phyloP scores from a whole-genome alignment of 306 rosid species.

The Fagus sylvatica region DNA sequence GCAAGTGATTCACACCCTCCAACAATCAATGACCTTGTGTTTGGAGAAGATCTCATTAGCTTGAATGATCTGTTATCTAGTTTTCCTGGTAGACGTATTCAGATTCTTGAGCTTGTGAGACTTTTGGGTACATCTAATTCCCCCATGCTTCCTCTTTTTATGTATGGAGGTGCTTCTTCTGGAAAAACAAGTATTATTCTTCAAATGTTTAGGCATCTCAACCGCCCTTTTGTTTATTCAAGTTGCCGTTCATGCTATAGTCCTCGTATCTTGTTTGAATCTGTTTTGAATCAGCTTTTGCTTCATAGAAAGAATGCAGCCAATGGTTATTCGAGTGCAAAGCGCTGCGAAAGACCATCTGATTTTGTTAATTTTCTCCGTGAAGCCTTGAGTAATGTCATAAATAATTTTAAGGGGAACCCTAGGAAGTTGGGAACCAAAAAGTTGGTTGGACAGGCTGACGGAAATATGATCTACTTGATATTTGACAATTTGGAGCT shows the following conservation, averaged over 20 bases:
- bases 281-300: slow-evolving; percentile 68
- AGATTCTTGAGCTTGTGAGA: slow-evolving; percentile 61
- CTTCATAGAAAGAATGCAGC: slow-evolving; percentile 66
- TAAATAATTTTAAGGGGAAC: slow-evolving; percentile 48
- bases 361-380: slow-evolving; percentile 76
- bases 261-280: slow-evolving; percentile 78
- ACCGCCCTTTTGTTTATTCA: slow-evolving; percentile 78
- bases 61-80: slow-evolving; percentile 55
- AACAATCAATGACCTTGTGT: slow-evolving; percentile 59
- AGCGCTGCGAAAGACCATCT: slow-evolving; percentile 81
- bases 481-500: slow-evolving; percentile 81
- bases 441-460: slow-evolving; percentile 35
- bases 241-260: slow-evolving; percentile 80
- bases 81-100: slow-evolving; percentile 68
- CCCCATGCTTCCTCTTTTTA: slow-evolving; percentile 75
- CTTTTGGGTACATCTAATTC: slow-evolving; percentile 76
- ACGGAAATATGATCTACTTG: slow-evolving; percentile 79
- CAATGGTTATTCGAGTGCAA: slow-evolving; percentile 66
- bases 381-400: slow-evolving; percentile 62
- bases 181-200: slow-evolving; percentile 82
- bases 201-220: slow-evolving; percentile 69
- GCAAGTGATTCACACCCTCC: slow-evolving; percentile 35
- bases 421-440: slow-evolving; percentile 40
- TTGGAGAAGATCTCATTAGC: slow-evolving; percentile 70
- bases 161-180: slow-evolving; percentile 74